These are phyloP conservation scores for Penicillium argentinense DNA, from an alignment of 495 filamentous ascomycete species.

Conservation along the genomic window DNA sequence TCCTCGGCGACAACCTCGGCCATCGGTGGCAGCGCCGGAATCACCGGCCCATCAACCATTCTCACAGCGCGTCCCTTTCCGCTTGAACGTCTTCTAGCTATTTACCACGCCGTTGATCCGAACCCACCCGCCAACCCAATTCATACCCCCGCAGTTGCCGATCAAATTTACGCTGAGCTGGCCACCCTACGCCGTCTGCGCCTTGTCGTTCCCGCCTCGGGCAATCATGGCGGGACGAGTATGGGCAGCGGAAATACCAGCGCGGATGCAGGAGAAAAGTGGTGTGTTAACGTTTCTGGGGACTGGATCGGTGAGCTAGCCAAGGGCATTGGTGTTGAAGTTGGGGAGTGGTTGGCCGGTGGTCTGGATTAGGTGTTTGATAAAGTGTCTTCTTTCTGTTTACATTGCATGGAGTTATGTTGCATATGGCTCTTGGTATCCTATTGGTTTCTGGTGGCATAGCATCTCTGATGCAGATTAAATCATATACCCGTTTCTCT, in stretches of 20 bases:
- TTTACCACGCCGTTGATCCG: slow-evolving; percentile 76
- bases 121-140: slow-evolving; percentile 59
- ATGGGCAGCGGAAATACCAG: slow-evolving; percentile 40
- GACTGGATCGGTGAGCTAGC: slow-evolving; percentile 51
- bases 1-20: slow-evolving; percentile 42
- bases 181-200: slow-evolving; percentile 78
- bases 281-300: slow-evolving; percentile 49
- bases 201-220: slow-evolving; percentile 62
- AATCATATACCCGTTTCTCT: slow-evolving; percentile 25
- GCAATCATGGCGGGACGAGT: slow-evolving; percentile 37
- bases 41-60: slow-evolving; percentile 68
- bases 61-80: slow-evolving; percentile 78
- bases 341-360: slow-evolving; percentile 50
- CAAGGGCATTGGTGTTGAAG: slow-evolving; percentile 48
- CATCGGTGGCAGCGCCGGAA: slow-evolving; percentile 30
- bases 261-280: slow-evolving; percentile 45
- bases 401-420: slow-evolving; percentile 6
- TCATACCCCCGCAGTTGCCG: slow-evolving; percentile 44
- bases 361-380: slow-evolving; percentile 35
- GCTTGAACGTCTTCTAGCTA: slow-evolving; percentile 82
- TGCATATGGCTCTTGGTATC: slow-evolving; percentile 6
- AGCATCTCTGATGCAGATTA: slow-evolving; percentile 1
- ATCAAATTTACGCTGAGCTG: slow-evolving; percentile 69
- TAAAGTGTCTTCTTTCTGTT: not conserved
- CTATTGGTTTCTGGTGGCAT: slow-evolving; percentile 1